Conservation (phyloP, 306 rosid species). For the Fragaria iinumae region DNA sequence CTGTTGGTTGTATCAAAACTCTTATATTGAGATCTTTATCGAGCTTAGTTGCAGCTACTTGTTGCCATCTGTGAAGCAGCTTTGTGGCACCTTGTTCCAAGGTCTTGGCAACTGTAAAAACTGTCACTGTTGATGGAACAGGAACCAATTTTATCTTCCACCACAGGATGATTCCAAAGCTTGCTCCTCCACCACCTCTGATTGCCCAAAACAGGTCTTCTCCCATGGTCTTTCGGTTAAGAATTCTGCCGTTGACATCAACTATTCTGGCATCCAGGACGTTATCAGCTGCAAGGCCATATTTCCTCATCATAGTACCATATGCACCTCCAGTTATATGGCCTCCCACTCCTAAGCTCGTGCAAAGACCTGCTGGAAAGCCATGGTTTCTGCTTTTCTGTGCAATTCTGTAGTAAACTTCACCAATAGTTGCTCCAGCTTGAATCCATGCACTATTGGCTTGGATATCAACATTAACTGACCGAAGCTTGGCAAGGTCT, state of each 20-base stretch:
- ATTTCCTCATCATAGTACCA: constrained; percentile 79
- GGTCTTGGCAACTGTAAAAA: constrained; percentile 53
- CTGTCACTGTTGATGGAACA: constrained; percentile 69
- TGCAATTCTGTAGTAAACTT: constrained; percentile 64
- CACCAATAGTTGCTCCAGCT: constrained; percentile 77
- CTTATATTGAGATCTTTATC: constrained; percentile 64
- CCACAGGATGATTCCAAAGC: constrained; percentile 78
- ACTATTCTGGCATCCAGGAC: constrained; percentile 63
- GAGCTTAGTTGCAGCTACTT: constrained; percentile 50
- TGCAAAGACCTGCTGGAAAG: constrained; percentile 78
- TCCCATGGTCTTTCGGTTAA: constrained; percentile 69
- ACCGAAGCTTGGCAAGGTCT: constrained; percentile 26
- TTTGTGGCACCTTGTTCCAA: constrained; percentile 62
- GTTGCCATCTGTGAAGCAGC: constrained; percentile 58
- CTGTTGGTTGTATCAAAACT: constrained; percentile 43
- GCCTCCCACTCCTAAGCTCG: constrained; percentile 79
- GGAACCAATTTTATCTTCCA: constrained; percentile 82
- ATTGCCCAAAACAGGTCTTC: constrained; percentile 88
- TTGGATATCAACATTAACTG: constrained; percentile 2
- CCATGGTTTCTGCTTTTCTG: constrained; percentile 60
- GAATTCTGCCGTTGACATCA: constrained; percentile 50
- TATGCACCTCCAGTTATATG: constrained; percentile 87
- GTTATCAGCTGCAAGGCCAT: constrained; percentile 74
- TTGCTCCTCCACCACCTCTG: constrained; percentile 89
- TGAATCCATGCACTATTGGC: constrained; percentile 30